phyloP scores from a whole-genome alignment of 345 rosid species.

The Hirschfeldia incana region DNA sequence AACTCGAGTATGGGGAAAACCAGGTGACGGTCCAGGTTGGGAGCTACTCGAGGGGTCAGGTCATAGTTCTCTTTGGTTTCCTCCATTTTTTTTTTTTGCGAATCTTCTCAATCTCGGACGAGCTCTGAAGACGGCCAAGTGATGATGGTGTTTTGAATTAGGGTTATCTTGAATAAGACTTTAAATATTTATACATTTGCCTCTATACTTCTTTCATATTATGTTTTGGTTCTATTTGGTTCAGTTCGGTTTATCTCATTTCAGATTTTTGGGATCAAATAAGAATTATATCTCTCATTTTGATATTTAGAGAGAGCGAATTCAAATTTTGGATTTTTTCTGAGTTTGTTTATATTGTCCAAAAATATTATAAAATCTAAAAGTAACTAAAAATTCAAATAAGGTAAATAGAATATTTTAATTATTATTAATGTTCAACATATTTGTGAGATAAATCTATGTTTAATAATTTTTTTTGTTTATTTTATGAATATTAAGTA shows the following conservation, averaged over 20 bases:
- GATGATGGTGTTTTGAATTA: constrained; percentile 11
- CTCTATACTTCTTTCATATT: constrained; percentile 3
- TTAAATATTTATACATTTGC: constrained; percentile 1
- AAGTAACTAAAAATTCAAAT: no score
- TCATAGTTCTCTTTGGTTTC: constrained; percentile 55
- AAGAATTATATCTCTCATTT: no score
- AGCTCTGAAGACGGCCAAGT: constrained; percentile 30
- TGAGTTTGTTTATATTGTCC: background rate
- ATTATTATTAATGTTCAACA: no score
- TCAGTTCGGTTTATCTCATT: background rate
- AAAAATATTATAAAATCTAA: no score
- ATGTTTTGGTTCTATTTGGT: background rate
- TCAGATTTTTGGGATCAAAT: background rate
- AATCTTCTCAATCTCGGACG: constrained; percentile 18
- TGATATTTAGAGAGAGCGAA: no score
- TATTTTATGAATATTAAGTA: no score
- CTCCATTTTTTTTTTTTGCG: constrained; percentile 20
- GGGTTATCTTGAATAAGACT: constrained; percentile 23
- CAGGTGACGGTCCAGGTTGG: constrained; percentile 79
- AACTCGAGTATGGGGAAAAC: constrained; percentile 93
- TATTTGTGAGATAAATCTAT: no score
- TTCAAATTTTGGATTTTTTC: no score
- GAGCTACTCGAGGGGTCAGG: constrained; percentile 66
- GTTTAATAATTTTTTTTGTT: no score
- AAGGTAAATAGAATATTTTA: no score